A percentile compares a stretch with the other conserved stretches of the same genome.
Conservation (phyloP, 768 basidiomycete species). For the Fistulinella prunicolor region DNA sequence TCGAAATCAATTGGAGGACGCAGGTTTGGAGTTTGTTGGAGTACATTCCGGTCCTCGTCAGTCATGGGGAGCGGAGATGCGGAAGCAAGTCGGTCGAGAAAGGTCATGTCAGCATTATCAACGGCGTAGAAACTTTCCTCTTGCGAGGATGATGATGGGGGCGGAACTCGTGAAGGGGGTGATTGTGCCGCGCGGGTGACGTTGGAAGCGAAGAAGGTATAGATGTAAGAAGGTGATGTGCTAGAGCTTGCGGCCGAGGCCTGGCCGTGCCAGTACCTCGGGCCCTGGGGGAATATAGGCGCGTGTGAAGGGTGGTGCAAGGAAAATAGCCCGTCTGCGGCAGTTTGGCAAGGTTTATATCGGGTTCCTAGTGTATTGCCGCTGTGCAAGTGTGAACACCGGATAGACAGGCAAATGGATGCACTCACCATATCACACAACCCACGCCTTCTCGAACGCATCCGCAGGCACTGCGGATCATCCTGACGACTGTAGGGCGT, state of each 20-base stretch:
- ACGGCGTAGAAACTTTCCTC: conserved; percentile 21
- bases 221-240: conserved; percentile 29
- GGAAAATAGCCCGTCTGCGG: conserved; percentile 44
- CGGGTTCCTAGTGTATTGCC: conserved; percentile 65
- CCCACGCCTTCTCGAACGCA: conserved; percentile 68
- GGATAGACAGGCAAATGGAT: background rate
- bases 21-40: conserved; percentile 11
- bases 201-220: conserved; percentile 48
- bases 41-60: conserved; percentile 26
- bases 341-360: conserved; percentile 57
- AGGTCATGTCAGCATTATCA: conserved; percentile 33
- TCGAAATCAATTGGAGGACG: conserved; percentile 18
- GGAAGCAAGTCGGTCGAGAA: conserved; percentile 40
- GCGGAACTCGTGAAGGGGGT: conserved; percentile 3
- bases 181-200: conserved; percentile 35
- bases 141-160: background rate
- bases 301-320: conserved; percentile 15
- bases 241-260: conserved; percentile 14
- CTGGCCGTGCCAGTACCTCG: conserved; percentile 39
- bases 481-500: conserved; percentile 43
- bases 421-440: conserved; percentile 54
- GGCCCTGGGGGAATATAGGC: conserved; percentile 39
- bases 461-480: conserved; percentile 57
- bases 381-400: conserved; percentile 33
- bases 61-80: conserved; percentile 37